Conservation (phyloP, 768 basidiomycete genomes). For the Mycena filopes region DNA sequence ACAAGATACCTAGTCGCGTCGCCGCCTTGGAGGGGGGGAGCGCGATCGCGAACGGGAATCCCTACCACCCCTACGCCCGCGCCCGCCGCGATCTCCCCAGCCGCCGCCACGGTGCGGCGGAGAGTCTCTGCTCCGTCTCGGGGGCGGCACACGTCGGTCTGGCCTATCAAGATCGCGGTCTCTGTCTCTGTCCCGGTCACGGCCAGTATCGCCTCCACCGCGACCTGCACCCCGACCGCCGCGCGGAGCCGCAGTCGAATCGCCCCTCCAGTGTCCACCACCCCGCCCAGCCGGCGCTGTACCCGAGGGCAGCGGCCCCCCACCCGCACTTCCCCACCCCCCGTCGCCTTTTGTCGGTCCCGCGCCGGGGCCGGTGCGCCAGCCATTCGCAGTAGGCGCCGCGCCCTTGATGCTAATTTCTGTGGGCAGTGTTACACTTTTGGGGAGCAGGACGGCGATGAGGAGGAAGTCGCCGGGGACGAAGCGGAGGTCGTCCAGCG, state of each 20-base stretch:
- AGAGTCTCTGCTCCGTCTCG: conserved; percentile 26
- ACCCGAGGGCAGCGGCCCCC: not conserved
- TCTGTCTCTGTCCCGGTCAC: conserved; percentile 28
- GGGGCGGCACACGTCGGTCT: conserved; percentile 30
- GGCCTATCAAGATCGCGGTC: conserved; percentile 40
- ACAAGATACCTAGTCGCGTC: conserved; percentile 25
- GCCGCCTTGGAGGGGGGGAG: conserved; percentile 23
- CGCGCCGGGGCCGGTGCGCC: conserved; percentile 40
- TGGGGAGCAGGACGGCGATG: conserved; percentile 80
- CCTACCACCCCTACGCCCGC: conserved; percentile 25
- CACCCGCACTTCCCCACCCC: conserved; percentile 27
- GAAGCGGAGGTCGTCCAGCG: conserved; percentile 82
- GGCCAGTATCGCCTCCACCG: conserved; percentile 30
- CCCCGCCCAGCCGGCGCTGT: conserved; percentile 19
- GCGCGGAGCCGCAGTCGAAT: conserved; percentile 32
- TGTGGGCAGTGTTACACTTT: conserved; percentile 62
- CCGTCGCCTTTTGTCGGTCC: conserved; percentile 25
- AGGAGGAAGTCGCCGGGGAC: conserved; percentile 85
- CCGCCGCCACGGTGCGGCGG: conserved; percentile 29
- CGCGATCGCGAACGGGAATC: conserved; percentile 31
- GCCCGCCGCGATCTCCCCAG: conserved; percentile 30
- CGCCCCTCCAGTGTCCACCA: conserved; percentile 30
- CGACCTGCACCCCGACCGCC: conserved; percentile 40
- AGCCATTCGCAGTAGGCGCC: conserved; percentile 44
- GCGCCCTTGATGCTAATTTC: conserved; percentile 66